These are phyloP conservation scores for Tetrapyrgos nigripes DNA, from an alignment of 1,284 basidiomycete species.

Conservation along the genomic window DNA sequence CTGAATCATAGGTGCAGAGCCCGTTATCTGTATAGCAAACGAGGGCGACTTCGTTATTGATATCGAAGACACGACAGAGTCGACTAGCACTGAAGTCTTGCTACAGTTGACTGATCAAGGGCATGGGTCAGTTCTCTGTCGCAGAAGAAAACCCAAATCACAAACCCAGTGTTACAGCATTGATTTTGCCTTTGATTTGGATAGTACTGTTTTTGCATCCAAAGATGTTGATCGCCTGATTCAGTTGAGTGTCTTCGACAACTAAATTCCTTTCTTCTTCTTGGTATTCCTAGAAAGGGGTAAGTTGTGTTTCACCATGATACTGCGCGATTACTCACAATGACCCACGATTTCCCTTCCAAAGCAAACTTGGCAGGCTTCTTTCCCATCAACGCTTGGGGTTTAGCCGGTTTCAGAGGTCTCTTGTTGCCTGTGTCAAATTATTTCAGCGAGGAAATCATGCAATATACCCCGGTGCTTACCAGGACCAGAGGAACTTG, in stretches of 20 bases:
- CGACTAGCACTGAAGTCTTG: constrained; percentile 89
- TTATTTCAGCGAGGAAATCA: not conserved
- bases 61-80: constrained; percentile 90
- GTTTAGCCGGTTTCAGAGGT: constrained; percentile 83
- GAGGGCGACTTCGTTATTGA: constrained; percentile 92
- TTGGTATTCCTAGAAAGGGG: constrained; percentile 82
- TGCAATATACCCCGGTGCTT: constrained; percentile 22
- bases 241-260: constrained; percentile 82
- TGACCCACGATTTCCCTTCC: constrained; percentile 94
- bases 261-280: constrained; percentile 83
- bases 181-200: constrained; percentile 92
- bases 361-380: constrained; percentile 92
- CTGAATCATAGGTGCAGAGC: constrained; percentile 89
- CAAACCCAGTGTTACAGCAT: constrained; percentile 90
- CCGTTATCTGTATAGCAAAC: constrained; percentile 93
- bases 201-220: constrained; percentile 92
- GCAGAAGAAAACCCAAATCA: constrained; percentile 22
- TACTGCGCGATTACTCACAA: too few species aligned
- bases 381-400: constrained; percentile 81
- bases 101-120: constrained; percentile 78
- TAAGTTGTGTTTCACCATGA: not conserved
- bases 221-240: constrained; percentile 90
- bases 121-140: constrained; percentile 3
- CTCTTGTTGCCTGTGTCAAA: constrained; percentile 54
- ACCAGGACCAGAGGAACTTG: constrained; percentile 47